phyloP scores from a whole-genome alignment of 2,329 filamentous ascomycete species.

The Periconia sp. region DNA sequence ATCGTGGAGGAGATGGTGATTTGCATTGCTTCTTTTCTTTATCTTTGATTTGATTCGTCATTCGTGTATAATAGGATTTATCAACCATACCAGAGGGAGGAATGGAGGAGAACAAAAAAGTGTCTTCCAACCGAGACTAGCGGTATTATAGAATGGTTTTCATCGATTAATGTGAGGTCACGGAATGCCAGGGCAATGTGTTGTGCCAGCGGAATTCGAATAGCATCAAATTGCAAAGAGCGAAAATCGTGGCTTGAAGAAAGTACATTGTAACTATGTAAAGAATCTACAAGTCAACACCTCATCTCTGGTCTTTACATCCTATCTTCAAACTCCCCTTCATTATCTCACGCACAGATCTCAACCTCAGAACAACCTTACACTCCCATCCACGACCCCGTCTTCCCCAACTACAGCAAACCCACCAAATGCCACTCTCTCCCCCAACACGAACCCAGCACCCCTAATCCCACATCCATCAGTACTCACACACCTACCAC shows the following conservation, averaged over 20 bases:
- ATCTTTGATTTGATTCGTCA: not conserved
- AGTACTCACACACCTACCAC: conserved; percentile 17
- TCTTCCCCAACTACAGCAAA: not conserved
- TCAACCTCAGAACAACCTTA: not conserved
- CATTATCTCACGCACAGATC: not conserved
- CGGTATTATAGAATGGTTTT: no score
- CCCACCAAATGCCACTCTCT: not conserved
- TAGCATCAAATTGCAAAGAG: no score
- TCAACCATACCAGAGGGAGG: not conserved
- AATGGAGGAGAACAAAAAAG: no score
- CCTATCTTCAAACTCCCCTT: not conserved
- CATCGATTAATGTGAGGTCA: no score
- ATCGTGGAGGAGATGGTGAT: not conserved
- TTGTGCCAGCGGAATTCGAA: no score
- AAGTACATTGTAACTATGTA: no score
- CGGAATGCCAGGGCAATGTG: no score
- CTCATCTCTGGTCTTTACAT: not conserved
- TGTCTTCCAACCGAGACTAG: no score
- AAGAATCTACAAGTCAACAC: not conserved
- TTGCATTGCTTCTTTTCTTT: not conserved
- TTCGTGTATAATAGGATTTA: not conserved
- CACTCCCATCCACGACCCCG: not conserved
- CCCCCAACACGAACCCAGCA: not conserved
- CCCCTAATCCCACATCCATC: conserved; percentile 12
- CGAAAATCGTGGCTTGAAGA: no score